phyloP scores from a whole-genome alignment of 169 alveolate species.

The Eimeria praecox region DNA sequence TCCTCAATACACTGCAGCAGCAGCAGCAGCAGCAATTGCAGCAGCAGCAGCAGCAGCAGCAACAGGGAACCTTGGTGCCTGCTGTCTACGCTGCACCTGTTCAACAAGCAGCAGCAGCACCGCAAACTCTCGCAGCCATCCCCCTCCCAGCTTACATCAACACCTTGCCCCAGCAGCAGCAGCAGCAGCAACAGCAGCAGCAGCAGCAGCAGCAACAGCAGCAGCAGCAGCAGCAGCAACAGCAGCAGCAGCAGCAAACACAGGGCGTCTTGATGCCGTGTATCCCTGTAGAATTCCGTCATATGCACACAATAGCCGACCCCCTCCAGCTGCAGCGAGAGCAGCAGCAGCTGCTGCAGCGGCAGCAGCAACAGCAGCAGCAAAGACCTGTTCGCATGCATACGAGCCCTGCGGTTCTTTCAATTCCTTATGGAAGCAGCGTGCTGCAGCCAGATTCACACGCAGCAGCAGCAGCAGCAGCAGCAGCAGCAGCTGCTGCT shows the following conservation, averaged over 20 bases:
- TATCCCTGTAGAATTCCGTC: constrained; percentile 13
- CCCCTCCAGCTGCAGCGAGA: constrained; percentile 38
- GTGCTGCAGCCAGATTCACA: constrained; percentile 17
- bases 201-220: constrained; percentile 35
- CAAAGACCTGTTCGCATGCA: constrained; percentile 29
- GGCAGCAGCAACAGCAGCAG: background rate
- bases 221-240: constrained; percentile 60
- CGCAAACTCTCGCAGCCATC: background rate
- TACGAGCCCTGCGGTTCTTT: constrained; percentile 29
- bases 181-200: constrained; percentile 53
- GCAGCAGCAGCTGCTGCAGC: constrained; percentile 58
- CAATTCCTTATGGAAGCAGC: background rate
- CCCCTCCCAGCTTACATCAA: constrained; percentile 1
- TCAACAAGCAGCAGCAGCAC: constrained; percentile 22
- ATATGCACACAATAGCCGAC: constrained; percentile 39
- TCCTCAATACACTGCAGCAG: constrained; percentile 59
- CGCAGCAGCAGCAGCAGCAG: constrained; percentile 32
- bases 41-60: constrained; percentile 61
- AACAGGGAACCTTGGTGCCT: constrained; percentile 18
- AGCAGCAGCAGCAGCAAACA: constrained; percentile 18
- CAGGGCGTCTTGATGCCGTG: background rate
- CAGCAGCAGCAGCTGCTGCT: constrained; percentile 13
- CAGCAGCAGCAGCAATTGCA: constrained; percentile 45
- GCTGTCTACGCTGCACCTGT: background rate
- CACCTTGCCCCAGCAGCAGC: constrained; percentile 8